Conservation (phyloP, 2,329 filamentous ascomycete genomes). For the Clarireedia monteithiana region DNA sequence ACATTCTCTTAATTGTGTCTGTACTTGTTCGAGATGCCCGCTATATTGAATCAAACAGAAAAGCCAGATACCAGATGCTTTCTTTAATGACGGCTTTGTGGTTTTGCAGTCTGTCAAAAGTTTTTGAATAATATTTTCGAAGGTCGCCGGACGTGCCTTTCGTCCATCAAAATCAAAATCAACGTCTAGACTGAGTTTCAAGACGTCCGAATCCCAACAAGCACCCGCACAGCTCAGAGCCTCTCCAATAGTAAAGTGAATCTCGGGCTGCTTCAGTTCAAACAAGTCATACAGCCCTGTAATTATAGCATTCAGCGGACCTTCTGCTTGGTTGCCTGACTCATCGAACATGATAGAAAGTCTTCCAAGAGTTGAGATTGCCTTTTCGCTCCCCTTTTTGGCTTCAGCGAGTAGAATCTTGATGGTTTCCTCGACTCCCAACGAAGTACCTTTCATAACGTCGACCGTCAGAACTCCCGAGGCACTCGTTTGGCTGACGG, state of each 20-base stretch:
- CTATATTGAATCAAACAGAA: conserved; percentile 88
- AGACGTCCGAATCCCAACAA: conserved; percentile 76
- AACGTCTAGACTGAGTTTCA: conserved; percentile 70
- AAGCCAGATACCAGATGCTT: conserved; percentile 92
- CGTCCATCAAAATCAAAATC: conserved; percentile 42
- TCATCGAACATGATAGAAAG: conserved; percentile 57
- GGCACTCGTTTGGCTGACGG: conserved; percentile 54
- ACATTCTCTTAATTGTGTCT: conserved; percentile 65
- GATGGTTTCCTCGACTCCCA: conserved; percentile 35
- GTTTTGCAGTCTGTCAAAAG: conserved; percentile 70
- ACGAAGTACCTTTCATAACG: conserved; percentile 17
- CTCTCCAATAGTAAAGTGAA: conserved; percentile 87
- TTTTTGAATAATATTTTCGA: conserved; percentile 48
- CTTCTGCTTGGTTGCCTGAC: conserved; percentile 30
- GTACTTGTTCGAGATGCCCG: conserved; percentile 67
- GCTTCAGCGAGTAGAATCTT: conserved; percentile 59
- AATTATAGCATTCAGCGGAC: conserved; percentile 47
- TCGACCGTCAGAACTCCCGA: conserved; percentile 40
- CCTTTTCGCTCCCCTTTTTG: conserved; percentile 73
- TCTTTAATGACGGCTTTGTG: conserved; percentile 82
- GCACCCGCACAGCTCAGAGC: conserved; percentile 70
- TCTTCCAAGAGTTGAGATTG: conserved; percentile 73
- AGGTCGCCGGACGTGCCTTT: conserved; percentile 33
- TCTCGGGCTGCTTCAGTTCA: conserved; percentile 76
- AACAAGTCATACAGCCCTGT: conserved; percentile 67